Evolutionary conservation across 805 yeast genomes (phyloP).

Genomic region (Saccharomyces mikatae): DNA sequence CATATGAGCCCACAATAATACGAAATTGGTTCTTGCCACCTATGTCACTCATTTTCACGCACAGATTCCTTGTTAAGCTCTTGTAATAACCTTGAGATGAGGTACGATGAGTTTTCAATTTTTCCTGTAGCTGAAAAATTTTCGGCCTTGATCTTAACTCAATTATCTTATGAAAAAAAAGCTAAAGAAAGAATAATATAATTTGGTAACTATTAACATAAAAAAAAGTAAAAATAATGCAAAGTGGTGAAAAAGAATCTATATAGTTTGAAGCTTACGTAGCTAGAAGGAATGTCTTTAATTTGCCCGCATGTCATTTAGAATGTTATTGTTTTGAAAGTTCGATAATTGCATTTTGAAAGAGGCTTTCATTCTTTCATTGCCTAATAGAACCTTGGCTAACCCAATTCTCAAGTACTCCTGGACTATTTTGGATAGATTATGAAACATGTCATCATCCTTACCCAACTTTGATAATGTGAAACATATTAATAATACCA

Average conservation of each 20-base stretch:
- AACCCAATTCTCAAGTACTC: conserved; percentile 35
- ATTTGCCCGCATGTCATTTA: conserved; percentile 3
- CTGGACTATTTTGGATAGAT: conserved; percentile 28
- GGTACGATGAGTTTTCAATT: conserved; percentile 1
- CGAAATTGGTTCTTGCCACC: conserved; percentile 44
- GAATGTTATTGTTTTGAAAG: conserved; percentile 15
- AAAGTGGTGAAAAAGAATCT: neutral
- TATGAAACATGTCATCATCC: conserved; percentile 27
- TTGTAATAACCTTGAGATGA: neutral
- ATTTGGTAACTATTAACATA: neutral
- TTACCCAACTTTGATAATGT: conserved; percentile 33
- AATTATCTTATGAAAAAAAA: neutral
- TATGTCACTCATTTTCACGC: neutral
- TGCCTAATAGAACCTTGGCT: conserved; percentile 44
- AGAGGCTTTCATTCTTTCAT: conserved; percentile 37
- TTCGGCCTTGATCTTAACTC: neutral
- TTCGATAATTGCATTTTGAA: conserved; percentile 27
- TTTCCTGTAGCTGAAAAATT: neutral
- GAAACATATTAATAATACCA: conserved; percentile 45
- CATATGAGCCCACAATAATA: conserved; percentile 90
- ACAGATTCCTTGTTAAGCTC: neutral
- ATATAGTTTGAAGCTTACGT: neutral
- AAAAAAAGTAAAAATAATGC: neutral
- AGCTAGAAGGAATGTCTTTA: neutral
- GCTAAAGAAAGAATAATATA: neutral